Conservation (phyloP, 345 rosid genomes). For the Reutealis trisperma region DNA sequence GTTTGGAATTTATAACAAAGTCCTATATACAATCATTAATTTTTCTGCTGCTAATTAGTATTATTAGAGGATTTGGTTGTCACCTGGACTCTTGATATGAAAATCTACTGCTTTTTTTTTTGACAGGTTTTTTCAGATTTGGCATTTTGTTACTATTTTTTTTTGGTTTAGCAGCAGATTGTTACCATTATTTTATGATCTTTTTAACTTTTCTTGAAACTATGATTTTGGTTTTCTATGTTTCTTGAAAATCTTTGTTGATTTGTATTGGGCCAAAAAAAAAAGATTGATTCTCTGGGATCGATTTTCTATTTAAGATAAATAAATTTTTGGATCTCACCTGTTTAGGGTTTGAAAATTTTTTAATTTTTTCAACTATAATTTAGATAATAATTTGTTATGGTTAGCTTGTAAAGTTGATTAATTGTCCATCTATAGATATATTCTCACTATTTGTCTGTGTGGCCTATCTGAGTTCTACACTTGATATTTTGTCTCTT, state of each 20-base stretch:
- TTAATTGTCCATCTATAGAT: too few species aligned
- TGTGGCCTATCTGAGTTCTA: too few species aligned
- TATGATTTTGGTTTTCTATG: background rate
- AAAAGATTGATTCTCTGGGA: too few species aligned
- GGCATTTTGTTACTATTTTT: background rate
- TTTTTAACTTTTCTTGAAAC: background rate
- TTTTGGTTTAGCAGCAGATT: too few species aligned
- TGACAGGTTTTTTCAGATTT: background rate
- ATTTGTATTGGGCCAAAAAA: too few species aligned
- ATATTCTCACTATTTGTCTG: too few species aligned
- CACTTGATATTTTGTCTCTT: too few species aligned
- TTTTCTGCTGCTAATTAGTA: background rate
- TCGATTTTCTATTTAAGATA: too few species aligned
- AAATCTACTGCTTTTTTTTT: background rate
- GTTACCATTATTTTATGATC: too few species aligned
- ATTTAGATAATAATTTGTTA: too few species aligned
- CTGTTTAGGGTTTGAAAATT: background rate
- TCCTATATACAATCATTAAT: background rate
- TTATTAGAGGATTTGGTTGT: constrained; percentile 1
- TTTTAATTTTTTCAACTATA: background rate
- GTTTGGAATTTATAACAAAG: background rate
- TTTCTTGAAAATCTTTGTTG: too few species aligned
- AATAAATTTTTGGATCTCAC: background rate
- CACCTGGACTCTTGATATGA: background rate
- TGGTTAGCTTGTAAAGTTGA: too few species aligned